Percentiles rank a stretch among this genome's conserved stretches.
These are phyloP conservation scores for Phytophthora rubi DNA, from an alignment of 352 stramenopile species.

Conservation along the genomic window DNA sequence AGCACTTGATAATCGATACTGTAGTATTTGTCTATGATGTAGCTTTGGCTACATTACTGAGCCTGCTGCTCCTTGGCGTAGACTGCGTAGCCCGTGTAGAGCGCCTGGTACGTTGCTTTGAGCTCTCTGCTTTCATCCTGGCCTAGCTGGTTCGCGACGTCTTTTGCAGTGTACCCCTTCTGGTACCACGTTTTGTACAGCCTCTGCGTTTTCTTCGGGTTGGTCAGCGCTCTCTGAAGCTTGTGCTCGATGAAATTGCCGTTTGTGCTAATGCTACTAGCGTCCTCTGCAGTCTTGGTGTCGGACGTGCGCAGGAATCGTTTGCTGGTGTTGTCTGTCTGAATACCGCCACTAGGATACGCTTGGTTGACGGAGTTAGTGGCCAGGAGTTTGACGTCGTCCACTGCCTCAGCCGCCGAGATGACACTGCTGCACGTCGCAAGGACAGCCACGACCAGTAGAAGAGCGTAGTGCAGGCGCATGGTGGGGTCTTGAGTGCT, in stretches of 20 bases:
- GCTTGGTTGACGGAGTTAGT: not conserved
- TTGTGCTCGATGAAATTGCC: slow-evolving; percentile 22
- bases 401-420: not conserved
- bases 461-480: slow-evolving; percentile 12
- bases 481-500: not conserved
- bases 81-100: slow-evolving; percentile 13
- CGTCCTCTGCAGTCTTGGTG: not conserved
- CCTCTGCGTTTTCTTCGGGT: slow-evolving; percentile 24
- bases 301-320: slow-evolving; percentile 1
- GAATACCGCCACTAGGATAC: not conserved
- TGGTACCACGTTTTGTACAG: slow-evolving; percentile 23
- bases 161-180: slow-evolving; percentile 15
- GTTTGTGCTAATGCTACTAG: not conserved
- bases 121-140: slow-evolving; percentile 20
- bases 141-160: slow-evolving; percentile 9
- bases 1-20: not conserved
- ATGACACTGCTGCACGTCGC: not conserved
- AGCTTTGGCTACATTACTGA: not conserved
- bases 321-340: not conserved
- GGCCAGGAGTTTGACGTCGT: not conserved
- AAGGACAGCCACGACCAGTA: slow-evolving; percentile 2
- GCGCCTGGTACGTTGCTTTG: slow-evolving; percentile 13
- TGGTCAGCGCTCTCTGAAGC: slow-evolving; percentile 16
- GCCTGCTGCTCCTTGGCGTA: slow-evolving; percentile 14
- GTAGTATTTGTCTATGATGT: not conserved